Evolutionary conservation across 306 rosid genomes (phyloP), one percentile per base, ranked within the genome.

Genomic region (Rubus idaeus): DNA sequence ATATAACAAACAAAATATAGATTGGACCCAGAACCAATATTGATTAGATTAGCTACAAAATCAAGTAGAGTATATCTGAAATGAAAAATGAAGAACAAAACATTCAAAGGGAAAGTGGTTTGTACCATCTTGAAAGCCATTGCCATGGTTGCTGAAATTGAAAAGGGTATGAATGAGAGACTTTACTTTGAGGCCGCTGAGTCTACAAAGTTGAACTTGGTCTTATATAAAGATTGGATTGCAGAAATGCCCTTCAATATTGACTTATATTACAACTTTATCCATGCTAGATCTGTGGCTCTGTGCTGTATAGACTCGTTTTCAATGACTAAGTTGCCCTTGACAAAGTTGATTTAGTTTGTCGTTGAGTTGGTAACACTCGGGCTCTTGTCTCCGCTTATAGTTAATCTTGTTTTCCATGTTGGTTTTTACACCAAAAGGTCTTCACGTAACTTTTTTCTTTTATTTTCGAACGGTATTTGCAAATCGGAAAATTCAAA

Each of bases 101-200:
- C 10, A 16, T 13, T 8, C 3, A 23, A 35, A 9, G 6, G 68
- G 5, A 71, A 12, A 13, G 47, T 45, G 13, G 10, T n/a, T 30
- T 67, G 58, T 87, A 95, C 99, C 99, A 95, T 95, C 86, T 95
- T 95, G 97, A 92, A 95, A 62, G 99, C 99, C 99, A 95, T 95
- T 73, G 99, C 99, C 99, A 95, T 94, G 82, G 91, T 84, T 86
- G 82, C 7, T 69, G 35, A 82, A 71, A 71, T 60, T 62, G 70
- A 74, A 62, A 35, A 42, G 47, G 23, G 20, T 3, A 30, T 10
- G 35, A 30, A 12, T 83, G 80, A 78, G 26, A 72, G 4, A 44
- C 18, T 70, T 18, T 0, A 18, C 2, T 50, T 41, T 58, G 55
- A 83, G 70, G 68, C 41, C 51, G 75, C 80, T 74, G 81, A 64